A percentile compares a stretch with the other conserved stretches of the same genome.
Evolutionary conservation across 371 early-diverging fungal species (phyloP).

Genomic region (Apophysomyces ossiformis): DNA sequence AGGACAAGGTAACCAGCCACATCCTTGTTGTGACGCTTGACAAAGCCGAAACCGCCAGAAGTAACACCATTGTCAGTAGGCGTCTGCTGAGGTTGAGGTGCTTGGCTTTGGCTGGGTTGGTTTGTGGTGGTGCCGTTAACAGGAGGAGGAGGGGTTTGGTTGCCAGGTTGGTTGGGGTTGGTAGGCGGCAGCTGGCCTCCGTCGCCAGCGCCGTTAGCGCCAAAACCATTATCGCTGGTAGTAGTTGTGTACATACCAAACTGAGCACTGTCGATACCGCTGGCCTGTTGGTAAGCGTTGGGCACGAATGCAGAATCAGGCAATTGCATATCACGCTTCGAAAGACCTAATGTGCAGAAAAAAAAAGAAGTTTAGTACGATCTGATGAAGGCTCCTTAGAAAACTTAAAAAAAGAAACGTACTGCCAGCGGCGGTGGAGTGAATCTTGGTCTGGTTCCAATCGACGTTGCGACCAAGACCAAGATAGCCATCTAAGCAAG

Average conservation of each 20-base stretch:
- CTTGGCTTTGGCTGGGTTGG: neutral
- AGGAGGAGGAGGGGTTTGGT: neutral
- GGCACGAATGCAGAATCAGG: constrained; percentile 43
- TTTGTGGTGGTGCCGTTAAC: neutral
- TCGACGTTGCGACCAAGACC: constrained; percentile 50
- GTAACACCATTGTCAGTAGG: constrained; percentile 21
- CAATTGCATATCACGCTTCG: constrained; percentile 32
- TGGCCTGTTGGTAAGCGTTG: constrained; percentile 43
- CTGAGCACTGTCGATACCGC: constrained; percentile 43
- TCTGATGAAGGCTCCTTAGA: neutral
- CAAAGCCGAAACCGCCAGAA: constrained; percentile 37
- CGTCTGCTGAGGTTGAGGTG: constrained; percentile 4
- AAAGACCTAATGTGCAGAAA: constrained; percentile 14
- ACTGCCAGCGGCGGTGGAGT: constrained; percentile 11
- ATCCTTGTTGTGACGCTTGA: constrained; percentile 33
- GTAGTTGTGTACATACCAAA: constrained; percentile 47
- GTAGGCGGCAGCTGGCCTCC: constrained; percentile 13
- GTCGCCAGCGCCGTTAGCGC: constrained; percentile 9
- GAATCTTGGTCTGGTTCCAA: constrained; percentile 33
- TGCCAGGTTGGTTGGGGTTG: constrained; percentile 6
- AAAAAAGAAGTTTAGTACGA: constrained; percentile 3
- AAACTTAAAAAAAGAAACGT: neutral
- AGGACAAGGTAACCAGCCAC: constrained; percentile 52
- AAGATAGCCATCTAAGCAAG: constrained; percentile 42
- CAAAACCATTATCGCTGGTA: constrained; percentile 26